These are phyloP conservation scores for Borovskyia barvae DNA, from an alignment of 208 protist species.

Conservation along the genomic window DNA sequence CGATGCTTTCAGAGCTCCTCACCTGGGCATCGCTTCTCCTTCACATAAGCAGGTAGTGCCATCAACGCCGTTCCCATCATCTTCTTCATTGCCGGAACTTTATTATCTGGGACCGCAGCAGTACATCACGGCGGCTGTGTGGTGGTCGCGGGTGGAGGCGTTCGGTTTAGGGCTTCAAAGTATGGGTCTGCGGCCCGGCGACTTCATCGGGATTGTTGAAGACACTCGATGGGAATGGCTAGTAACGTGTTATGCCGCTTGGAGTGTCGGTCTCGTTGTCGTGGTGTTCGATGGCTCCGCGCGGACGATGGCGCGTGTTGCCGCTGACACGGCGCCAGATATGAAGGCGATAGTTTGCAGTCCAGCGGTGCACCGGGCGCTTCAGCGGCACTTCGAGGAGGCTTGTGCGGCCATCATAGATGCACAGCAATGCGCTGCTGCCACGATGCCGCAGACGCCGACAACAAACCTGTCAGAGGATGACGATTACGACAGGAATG, in stretches of 20 bases:
- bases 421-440: background rate
- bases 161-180: constrained; percentile 57
- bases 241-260: constrained; percentile 57
- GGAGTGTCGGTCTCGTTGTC: constrained; percentile 47
- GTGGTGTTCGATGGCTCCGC: constrained; percentile 31
- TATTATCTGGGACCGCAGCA: constrained; percentile 47
- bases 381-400: constrained; percentile 18
- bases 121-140: constrained; percentile 42
- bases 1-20: constrained; percentile 6
- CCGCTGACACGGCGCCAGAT: constrained; percentile 19
- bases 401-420: constrained; percentile 3
- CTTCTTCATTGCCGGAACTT: background rate
- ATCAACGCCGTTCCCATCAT: background rate
- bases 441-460: background rate
- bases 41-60: too few species aligned
- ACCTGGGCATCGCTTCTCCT: too few species aligned
- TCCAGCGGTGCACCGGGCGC: constrained; percentile 19
- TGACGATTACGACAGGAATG: background rate
- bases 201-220: constrained; percentile 45
- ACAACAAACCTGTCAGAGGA: background rate
- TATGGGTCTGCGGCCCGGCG: constrained; percentile 39
- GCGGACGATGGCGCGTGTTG: constrained; percentile 24
- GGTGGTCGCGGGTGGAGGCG: constrained; percentile 47
- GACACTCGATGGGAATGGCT: constrained; percentile 83
- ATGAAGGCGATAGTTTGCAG: constrained; percentile 59